These are phyloP conservation scores for Epichloe festucae DNA, from an alignment of 2,329 filamentous ascomycete genomes.

Conservation along the genomic window DNA sequence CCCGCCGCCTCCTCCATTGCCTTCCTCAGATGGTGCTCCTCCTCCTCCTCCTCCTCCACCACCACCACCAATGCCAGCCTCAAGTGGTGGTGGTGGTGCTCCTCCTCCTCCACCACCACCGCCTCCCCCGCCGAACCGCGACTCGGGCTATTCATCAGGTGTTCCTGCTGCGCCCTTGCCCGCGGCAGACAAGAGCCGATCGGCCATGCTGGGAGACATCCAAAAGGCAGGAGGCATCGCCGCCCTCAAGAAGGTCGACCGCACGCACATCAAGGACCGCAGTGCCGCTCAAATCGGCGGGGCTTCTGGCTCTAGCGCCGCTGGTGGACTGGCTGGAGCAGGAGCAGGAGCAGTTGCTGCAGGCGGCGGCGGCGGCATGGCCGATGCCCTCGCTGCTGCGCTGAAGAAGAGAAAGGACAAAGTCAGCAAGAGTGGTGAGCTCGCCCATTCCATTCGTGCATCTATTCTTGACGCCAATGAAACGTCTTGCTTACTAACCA, in stretches of 20 bases:
- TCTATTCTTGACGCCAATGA: background rate
- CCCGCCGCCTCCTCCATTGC: constrained; percentile 13
- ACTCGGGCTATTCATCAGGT: constrained; percentile 43
- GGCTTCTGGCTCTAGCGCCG: constrained; percentile 36
- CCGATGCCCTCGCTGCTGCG: constrained; percentile 68
- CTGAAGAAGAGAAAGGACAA: constrained; percentile 80
- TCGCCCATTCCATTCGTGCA: background rate
- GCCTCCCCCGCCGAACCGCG: constrained; percentile 43
- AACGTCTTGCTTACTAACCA: constrained; percentile 4
- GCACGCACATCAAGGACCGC: constrained; percentile 56
- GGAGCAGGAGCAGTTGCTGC: constrained; percentile 15
- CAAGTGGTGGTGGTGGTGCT: constrained; percentile 15
- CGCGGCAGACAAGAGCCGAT: constrained; percentile 32
- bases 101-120: constrained; percentile 27
- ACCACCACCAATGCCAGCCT: constrained; percentile 20
- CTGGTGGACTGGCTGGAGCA: constrained; percentile 38
- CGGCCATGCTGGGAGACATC: constrained; percentile 58
- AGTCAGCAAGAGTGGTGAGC: constrained; percentile 89
- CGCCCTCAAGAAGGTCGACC: constrained; percentile 63
- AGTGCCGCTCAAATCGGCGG: constrained; percentile 50
- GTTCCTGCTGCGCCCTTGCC: constrained; percentile 33
- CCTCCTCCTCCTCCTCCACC: constrained; percentile 23
- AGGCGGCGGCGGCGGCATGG: constrained; percentile 54
- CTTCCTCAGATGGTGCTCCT: constrained; percentile 18
- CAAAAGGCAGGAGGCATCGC: constrained; percentile 52